Evolutionary conservation across 2,329 filamentous ascomycete genomes (phyloP).

Genomic region (Claviceps maximensis): DNA sequence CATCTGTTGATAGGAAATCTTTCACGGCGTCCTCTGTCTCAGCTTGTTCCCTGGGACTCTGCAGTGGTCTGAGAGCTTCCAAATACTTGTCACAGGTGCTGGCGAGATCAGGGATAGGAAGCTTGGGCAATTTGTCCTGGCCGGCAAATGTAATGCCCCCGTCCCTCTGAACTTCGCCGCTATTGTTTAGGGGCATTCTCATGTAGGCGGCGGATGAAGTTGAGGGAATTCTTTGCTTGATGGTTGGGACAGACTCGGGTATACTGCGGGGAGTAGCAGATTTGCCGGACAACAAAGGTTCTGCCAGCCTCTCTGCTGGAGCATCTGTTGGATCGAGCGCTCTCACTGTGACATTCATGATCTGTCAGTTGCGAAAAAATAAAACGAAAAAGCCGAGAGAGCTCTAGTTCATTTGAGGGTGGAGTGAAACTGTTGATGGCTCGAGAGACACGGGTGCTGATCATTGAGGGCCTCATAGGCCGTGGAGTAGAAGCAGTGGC

Average conservation of each 20-base stretch:
- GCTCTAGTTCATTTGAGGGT: conserved; percentile 19
- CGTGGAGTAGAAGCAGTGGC: conserved; percentile 75
- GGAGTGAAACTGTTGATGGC: conserved; percentile 52
- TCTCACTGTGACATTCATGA: conserved; percentile 25
- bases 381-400: too few species aligned
- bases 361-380: conserved; percentile 16
- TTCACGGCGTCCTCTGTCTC: conserved; percentile 70
- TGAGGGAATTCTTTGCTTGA: conserved; percentile 4
- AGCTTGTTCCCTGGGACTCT: conserved; percentile 65
- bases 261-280: conserved; percentile 27
- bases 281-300: conserved; percentile 16
- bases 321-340: conserved; percentile 51
- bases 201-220: conserved; percentile 22
- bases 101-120: conserved; percentile 85
- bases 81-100: conserved; percentile 68
- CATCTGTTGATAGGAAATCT: conserved; percentile 72
- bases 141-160: conserved; percentile 77
- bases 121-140: conserved; percentile 78
- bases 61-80: conserved; percentile 65
- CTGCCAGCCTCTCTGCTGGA: conserved; percentile 54
- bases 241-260: conserved; percentile 19
- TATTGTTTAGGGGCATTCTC: conserved; percentile 33
- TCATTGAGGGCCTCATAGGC: conserved; percentile 71
- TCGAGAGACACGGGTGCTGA: conserved; percentile 59
- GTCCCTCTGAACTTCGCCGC: conserved; percentile 26